Conservation (phyloP, 768 basidiomycete species). For the Suillus spraguei region DNA sequence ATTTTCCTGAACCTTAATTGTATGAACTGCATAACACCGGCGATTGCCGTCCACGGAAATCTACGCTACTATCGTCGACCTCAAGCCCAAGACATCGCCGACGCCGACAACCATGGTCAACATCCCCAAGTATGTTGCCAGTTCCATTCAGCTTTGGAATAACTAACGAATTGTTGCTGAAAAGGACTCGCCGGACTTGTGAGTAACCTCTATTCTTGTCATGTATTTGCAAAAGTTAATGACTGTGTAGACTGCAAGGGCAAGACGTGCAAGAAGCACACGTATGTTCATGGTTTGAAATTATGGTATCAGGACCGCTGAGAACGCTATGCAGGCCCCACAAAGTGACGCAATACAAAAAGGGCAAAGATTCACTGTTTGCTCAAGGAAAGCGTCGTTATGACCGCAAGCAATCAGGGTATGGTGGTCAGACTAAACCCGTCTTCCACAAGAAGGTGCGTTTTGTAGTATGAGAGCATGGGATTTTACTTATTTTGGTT, state of each 20-base stretch:
- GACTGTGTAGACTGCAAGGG: slow-evolving; percentile 81
- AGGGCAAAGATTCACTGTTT: slow-evolving; percentile 97
- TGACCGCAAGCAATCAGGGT: slow-evolving; percentile 98
- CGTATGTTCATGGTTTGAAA: slow-evolving; percentile 53
- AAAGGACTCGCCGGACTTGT: slow-evolving; percentile 95
- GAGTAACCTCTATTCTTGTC: slow-evolving; percentile 39
- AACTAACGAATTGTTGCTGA: slow-evolving; percentile 19
- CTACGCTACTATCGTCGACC: slow-evolving; percentile 14
- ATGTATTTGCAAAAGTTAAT: background rate
- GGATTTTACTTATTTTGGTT: background rate
- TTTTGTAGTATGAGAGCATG: slow-evolving; percentile 11
- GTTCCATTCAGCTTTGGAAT: background rate
- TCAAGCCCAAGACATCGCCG: slow-evolving; percentile 18
- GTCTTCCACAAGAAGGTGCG: slow-evolving; percentile 99
- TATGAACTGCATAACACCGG: slow-evolving; percentile 30
- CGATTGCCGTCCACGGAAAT: slow-evolving; percentile 27
- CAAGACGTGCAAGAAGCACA: slow-evolving; percentile 96
- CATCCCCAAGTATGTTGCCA: slow-evolving; percentile 82
- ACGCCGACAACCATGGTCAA: slow-evolving; percentile 75
- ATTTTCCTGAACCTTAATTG: slow-evolving; percentile 18
- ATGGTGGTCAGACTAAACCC: slow-evolving; percentile 99
- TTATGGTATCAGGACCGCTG: background rate
- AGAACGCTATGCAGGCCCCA: slow-evolving; percentile 66
- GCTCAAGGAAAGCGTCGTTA: slow-evolving; percentile 99
- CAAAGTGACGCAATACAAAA: slow-evolving; percentile 99